Percentiles rank a stretch among this genome's conserved stretches.
These are phyloP conservation scores for Westerdykella ornata DNA, from an alignment of 2,329 filamentous ascomycete genomes.

Conservation along the genomic window DNA sequence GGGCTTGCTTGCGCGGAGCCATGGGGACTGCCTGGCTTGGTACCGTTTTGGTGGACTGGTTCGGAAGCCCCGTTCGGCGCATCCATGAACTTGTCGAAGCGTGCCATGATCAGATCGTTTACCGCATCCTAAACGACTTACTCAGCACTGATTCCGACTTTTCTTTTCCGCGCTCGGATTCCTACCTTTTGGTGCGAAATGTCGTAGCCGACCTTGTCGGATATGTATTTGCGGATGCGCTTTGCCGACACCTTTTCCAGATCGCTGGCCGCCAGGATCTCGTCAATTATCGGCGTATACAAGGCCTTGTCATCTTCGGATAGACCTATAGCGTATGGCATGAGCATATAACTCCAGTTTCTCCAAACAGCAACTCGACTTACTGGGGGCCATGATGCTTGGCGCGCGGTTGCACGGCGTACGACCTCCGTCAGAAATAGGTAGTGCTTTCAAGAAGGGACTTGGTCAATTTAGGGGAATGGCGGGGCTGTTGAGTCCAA, in stretches of 20 bases:
- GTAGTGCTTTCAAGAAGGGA: background rate
- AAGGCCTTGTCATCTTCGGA: conserved; percentile 44
- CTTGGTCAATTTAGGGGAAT: background rate
- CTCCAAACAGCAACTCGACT: conserved; percentile 6
- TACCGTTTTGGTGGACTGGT: conserved; percentile 22
- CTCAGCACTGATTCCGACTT: conserved; percentile 1
- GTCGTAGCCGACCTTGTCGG: conserved; percentile 55
- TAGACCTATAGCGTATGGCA: conserved; percentile 24
- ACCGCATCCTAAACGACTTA: conserved; percentile 38
- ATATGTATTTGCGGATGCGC: conserved; percentile 57
- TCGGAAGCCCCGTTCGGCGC: conserved; percentile 23
- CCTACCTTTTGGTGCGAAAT: conserved; percentile 56
- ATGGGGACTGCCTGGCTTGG: conserved; percentile 16
- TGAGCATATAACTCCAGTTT: background rate
- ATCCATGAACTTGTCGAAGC: conserved; percentile 45
- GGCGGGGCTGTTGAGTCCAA: background rate
- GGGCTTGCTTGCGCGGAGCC: conserved; percentile 19
- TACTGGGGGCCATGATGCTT: conserved; percentile 26
- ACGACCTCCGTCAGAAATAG: background rate
- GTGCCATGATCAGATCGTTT: conserved; percentile 43
- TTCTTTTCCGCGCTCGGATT: conserved; percentile 3
- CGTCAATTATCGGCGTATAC: conserved; percentile 56
- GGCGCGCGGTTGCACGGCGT: background rate
- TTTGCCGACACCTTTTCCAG: conserved; percentile 60
- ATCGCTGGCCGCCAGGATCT: conserved; percentile 54